These are phyloP conservation scores for Sonneratia alba DNA, from an alignment of 345 rosid genomes.

Conservation along the genomic window DNA sequence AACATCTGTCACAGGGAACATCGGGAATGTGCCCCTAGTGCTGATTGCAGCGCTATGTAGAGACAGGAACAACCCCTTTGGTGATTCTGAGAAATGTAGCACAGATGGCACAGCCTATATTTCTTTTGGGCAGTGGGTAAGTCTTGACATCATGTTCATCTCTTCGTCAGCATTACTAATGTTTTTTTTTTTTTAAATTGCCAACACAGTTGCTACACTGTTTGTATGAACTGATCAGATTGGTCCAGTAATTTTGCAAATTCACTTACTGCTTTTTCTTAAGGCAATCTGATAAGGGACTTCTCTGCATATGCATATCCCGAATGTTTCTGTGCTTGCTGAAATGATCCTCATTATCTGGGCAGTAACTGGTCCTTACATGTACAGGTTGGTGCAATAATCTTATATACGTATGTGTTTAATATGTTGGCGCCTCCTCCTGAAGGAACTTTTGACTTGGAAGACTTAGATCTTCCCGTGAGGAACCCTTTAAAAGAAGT, in stretches of 20 bases:
- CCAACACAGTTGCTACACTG: too few relatives aligned
- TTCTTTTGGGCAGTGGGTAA: constrained; percentile 98
- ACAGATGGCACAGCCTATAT: constrained; percentile 91
- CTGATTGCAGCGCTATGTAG: constrained; percentile 86
- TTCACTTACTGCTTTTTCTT: too few relatives aligned
- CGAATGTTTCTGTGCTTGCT: too few relatives aligned
- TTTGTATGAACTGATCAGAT: too few relatives aligned
- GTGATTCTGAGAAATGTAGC: constrained; percentile 67
- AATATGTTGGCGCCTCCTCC: constrained; percentile 91
- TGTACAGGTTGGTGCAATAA: constrained; percentile 91
- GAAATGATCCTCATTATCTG: too few relatives aligned
- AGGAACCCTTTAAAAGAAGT: constrained; percentile 39
- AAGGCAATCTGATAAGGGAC: too few relatives aligned
- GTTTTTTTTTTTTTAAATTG: too few relatives aligned
- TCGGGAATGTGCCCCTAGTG: constrained; percentile 98
- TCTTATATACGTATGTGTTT: constrained; percentile 90
- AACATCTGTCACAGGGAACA: constrained; percentile 53
- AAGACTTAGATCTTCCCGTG: constrained; percentile 40
- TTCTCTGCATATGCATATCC: too few relatives aligned
- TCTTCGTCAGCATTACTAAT: not conserved
- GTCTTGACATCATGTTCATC: not conserved
- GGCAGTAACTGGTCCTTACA: constrained; percentile 12
- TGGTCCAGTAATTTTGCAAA: too few relatives aligned
- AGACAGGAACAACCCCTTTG: constrained; percentile 79
- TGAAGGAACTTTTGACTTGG: constrained; percentile 71